phyloP scores from a whole-genome alignment of 164 flowering plant genomes.

The Dillenia suffruticosa region DNA sequence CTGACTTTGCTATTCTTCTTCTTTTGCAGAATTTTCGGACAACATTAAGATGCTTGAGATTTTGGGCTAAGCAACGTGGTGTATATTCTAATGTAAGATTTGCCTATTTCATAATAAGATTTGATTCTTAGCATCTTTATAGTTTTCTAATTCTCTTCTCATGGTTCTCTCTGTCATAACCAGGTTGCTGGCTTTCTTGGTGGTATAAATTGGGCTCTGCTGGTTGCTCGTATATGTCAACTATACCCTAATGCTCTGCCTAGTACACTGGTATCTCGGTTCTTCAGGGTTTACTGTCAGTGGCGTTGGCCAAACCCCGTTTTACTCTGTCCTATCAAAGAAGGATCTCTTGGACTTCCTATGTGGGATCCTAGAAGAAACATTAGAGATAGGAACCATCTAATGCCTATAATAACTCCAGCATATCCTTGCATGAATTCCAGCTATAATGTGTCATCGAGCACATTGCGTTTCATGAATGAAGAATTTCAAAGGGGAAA shows the following conservation, averaged over 20 bases:
- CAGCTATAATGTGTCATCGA: slow-evolving; percentile 90
- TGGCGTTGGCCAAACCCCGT: slow-evolving; percentile 76
- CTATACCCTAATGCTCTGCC: slow-evolving; percentile 63
- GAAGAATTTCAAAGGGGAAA: slow-evolving; percentile 80
- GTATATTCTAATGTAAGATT: slow-evolving; percentile 86
- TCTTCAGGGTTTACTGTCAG: slow-evolving; percentile 51
- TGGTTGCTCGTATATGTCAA: slow-evolving; percentile 63
- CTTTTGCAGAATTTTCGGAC: slow-evolving; percentile 71
- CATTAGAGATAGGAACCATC: slow-evolving; percentile 58
- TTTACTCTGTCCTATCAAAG: slow-evolving; percentile 66
- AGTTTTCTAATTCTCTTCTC: not conserved
- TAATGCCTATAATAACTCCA: slow-evolving; percentile 95
- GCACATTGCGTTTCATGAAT: slow-evolving; percentile 80
- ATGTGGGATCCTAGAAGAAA: slow-evolving; percentile 92
- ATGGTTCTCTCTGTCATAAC: slow-evolving; percentile 4
- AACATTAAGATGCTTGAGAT: slow-evolving; percentile 79
- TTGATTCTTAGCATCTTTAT: not conserved
- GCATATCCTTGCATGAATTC: slow-evolving; percentile 98
- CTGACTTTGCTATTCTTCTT: slow-evolving; percentile 11
- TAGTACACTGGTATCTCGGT: slow-evolving; percentile 53
- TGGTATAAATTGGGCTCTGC: slow-evolving; percentile 61
- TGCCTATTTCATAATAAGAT: slow-evolving; percentile 2
- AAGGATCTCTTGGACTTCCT: slow-evolving; percentile 67
- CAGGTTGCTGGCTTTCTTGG: slow-evolving; percentile 65
- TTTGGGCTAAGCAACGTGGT: slow-evolving; percentile 94